Conservation (phyloP, 768 basidiomycete genomes). For the Naganishia kalamii region DNA sequence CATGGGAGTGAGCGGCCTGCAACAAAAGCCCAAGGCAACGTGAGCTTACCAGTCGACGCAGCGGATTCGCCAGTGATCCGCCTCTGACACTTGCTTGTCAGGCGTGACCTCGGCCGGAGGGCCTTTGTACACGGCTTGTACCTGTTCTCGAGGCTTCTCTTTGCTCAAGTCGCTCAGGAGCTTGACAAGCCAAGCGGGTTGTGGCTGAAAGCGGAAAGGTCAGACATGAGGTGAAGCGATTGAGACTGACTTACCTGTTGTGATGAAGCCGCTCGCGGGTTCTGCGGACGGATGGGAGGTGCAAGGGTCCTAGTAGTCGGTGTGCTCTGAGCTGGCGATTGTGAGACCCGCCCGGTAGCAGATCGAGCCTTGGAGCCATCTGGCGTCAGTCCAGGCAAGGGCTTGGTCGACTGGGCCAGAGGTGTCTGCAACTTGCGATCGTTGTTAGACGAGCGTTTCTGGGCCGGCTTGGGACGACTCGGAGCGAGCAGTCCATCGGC, state of each 20-base stretch:
- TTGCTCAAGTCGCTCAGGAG: background rate
- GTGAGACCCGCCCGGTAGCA: background rate
- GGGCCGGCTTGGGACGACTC: conserved; percentile 43
- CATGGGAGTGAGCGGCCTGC: background rate
- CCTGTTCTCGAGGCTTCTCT: conserved; percentile 5
- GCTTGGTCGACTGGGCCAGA: background rate
- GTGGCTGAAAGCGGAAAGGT: background rate
- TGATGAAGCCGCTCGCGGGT: background rate
- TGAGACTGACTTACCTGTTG: background rate
- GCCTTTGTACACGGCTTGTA: conserved; percentile 15
- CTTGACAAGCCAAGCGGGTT: conserved; percentile 19
- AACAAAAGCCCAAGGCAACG: background rate
- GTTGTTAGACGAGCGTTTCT: conserved; percentile 34
- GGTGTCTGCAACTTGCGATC: conserved; percentile 3
- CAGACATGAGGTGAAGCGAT: background rate
- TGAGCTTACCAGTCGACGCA: conserved; percentile 78
- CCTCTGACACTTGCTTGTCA: conserved; percentile 31
- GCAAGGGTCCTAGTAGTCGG: background rate
- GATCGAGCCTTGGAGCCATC: conserved; percentile 2
- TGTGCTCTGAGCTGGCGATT: conserved; percentile 2
- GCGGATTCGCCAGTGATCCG: conserved; percentile 79
- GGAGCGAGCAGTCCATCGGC: background rate
- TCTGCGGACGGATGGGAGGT: background rate
- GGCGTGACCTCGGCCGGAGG: background rate
- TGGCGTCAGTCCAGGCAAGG: background rate